phyloP scores from a whole-genome alignment of 2,329 filamentous ascomycete genomes.

The Botrytis fragariae region DNA sequence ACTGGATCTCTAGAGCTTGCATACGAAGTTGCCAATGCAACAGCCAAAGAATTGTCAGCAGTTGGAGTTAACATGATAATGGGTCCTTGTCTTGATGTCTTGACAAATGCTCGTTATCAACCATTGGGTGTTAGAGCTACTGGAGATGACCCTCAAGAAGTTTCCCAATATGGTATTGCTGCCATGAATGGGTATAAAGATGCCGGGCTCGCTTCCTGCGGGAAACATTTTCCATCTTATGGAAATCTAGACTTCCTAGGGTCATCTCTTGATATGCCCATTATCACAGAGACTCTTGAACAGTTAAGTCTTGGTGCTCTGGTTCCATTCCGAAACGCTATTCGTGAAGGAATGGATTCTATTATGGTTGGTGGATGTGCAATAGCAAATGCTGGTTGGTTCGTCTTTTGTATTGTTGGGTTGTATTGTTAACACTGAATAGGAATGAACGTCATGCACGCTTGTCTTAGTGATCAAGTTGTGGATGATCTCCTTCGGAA shows the following conservation, averaged over 20 bases:
- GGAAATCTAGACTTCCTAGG: constrained; percentile 92
- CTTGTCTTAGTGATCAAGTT: constrained; percentile 93
- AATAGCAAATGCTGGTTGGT: constrained; percentile 64
- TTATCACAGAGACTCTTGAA: constrained; percentile 91
- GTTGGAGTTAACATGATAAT: constrained; percentile 96
- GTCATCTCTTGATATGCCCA: constrained; percentile 86
- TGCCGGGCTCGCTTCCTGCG: constrained; percentile 82
- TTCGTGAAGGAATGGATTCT: constrained; percentile 79
- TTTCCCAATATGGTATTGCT: constrained; percentile 86
- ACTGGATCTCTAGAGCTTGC: constrained; percentile 81
- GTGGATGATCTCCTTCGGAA: constrained; percentile 86
- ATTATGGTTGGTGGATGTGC: constrained; percentile 97
- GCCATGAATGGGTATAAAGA: constrained; percentile 92
- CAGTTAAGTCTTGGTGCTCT: constrained; percentile 89
- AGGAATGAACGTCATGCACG: constrained; percentile 92
- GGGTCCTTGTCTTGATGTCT: constrained; percentile 87
- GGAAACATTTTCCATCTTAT: constrained; percentile 96
- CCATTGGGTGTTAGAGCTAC: constrained; percentile 85
- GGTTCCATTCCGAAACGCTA: constrained; percentile 87
- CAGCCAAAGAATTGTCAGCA: constrained; percentile 85
- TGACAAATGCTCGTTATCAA: constrained; percentile 90
- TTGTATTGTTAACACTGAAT: constrained; percentile 40
- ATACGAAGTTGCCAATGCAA: constrained; percentile 88
- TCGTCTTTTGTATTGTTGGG: not conserved
- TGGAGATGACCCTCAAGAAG: constrained; percentile 92